These are phyloP conservation scores for Neurospora pannonica DNA, from an alignment of 495 filamentous ascomycete genomes.

Conservation along the genomic window DNA sequence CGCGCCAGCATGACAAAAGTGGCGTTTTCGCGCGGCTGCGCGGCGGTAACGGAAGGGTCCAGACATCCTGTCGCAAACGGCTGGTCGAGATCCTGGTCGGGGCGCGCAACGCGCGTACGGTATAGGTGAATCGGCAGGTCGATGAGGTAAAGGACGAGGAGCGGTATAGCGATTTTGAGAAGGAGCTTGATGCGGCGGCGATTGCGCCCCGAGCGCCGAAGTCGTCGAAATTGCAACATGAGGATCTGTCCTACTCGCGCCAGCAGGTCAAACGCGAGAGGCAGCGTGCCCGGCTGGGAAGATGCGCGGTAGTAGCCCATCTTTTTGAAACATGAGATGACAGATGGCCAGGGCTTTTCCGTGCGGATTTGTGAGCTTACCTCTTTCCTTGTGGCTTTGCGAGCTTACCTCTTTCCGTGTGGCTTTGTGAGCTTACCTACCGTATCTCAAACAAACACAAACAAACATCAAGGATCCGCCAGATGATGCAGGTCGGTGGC, in stretches of 20 bases:
- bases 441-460: neutral
- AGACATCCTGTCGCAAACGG: conserved; percentile 36
- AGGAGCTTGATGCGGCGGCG: neutral
- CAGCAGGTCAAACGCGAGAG: neutral
- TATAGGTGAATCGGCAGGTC: conserved; percentile 23
- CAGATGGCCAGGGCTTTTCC: neutral
- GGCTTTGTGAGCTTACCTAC: neutral
- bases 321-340: neutral
- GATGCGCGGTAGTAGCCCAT: neutral
- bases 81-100: conserved; percentile 27
- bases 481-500: neutral
- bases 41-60: conserved; percentile 36
- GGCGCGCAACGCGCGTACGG: conserved; percentile 21
- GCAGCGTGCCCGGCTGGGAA: neutral
- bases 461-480: neutral
- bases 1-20: conserved; percentile 88
- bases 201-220: neutral
- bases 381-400: neutral
- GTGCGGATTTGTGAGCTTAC: neutral
- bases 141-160: conserved; percentile 5
- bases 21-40: conserved; percentile 65
- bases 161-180: neutral
- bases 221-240: neutral
- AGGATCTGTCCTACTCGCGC: neutral
- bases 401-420: too few relatives aligned